Percentiles rank a stretch among this genome's conserved stretches.
These are phyloP conservation scores for Microsporum audouinii DNA, from an alignment of 2,329 filamentous ascomycete species.

Conservation along the genomic window DNA sequence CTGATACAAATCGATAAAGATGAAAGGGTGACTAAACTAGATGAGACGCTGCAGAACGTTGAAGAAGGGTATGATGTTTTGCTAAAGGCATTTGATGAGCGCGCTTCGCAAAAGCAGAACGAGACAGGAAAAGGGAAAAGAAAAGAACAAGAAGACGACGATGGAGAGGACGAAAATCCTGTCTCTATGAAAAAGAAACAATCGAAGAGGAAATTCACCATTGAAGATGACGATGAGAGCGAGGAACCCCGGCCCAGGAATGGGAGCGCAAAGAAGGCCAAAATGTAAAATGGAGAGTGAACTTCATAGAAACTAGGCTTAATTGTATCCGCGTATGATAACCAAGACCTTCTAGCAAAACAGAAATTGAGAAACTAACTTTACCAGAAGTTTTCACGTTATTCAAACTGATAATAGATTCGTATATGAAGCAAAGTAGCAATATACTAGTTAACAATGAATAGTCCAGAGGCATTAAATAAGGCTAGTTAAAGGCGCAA, in stretches of 20 bases:
- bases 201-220: neutral
- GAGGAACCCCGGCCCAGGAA: neutral
- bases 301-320: neutral
- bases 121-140: neutral
- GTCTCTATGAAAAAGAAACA: neutral
- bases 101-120: slow-evolving; percentile 15
- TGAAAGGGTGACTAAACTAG: slow-evolving; percentile 49
- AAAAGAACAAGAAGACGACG: neutral
- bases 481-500: neutral
- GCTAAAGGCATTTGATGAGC: slow-evolving; percentile 33
- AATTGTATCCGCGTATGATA: neutral
- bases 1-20: slow-evolving; percentile 47
- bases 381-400: neutral
- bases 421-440: neutral
- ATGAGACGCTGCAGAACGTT: slow-evolving; percentile 46
- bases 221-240: slow-evolving; percentile 11
- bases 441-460: neutral
- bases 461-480: neutral
- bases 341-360: neutral
- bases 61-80: slow-evolving; percentile 49
- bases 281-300: neutral
- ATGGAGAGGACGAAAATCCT: neutral
- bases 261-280: neutral
- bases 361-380: neutral
- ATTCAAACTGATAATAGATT: neutral